phyloP scores from a whole-genome alignment of 768 basidiomycete species.

The Boletus eberwhitei region DNA sequence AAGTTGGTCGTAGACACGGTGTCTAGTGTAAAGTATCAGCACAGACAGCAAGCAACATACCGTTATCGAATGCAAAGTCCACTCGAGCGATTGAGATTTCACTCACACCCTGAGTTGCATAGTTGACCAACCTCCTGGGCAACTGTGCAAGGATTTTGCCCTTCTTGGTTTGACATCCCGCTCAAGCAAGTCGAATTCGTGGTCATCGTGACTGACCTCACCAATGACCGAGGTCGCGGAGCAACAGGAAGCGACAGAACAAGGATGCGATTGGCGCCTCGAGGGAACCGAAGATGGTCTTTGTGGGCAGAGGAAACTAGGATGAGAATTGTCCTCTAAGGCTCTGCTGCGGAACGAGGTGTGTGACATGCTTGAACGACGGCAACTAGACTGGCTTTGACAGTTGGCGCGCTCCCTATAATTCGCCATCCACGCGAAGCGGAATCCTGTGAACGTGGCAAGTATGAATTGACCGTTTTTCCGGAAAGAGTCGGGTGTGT shows the following conservation, averaged over 20 bases:
- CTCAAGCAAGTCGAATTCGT: conserved; percentile 7
- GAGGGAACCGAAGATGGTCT: not conserved
- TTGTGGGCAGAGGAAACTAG: not conserved
- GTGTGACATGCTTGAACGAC: conserved; percentile 2
- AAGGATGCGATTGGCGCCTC: not conserved
- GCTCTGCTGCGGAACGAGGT: conserved; percentile 8
- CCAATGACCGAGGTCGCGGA: not conserved
- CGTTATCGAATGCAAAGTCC: not conserved
- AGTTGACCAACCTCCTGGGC: conserved; percentile 19
- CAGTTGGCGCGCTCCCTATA: not conserved
- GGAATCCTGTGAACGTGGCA: conserved; percentile 1
- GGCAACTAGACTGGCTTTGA: not conserved
- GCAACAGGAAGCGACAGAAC: not conserved
- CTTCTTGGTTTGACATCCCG: conserved; percentile 10
- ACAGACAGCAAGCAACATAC: not conserved
- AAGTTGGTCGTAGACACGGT: conserved; percentile 13
- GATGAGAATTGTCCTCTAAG: not conserved
- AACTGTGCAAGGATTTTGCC: conserved; percentile 12
- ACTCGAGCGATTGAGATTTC: not conserved
- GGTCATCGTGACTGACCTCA: conserved; percentile 2
- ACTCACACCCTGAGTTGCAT: conserved; percentile 19
- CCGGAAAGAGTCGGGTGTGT: not conserved
- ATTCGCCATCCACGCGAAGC: conserved; percentile 1
- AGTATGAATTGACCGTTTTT: not conserved
- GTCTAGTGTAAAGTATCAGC: conserved; percentile 10